Conservation (phyloP, 2,329 filamentous ascomycete genomes). For the Cercospora zeina region DNA sequence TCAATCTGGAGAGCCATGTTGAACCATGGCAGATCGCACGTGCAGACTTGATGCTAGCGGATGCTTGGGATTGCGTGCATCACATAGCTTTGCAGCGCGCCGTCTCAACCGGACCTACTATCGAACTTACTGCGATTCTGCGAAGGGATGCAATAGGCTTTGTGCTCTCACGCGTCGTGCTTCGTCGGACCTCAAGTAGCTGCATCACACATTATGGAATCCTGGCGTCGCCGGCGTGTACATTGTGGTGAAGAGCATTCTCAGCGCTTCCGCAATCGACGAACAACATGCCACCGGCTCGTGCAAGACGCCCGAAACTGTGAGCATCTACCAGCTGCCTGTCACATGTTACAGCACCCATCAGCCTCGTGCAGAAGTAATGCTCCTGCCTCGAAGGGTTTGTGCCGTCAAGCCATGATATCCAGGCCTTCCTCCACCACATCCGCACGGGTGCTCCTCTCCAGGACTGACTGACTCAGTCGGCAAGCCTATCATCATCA, state of each 20-base stretch:
- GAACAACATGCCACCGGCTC: neutral
- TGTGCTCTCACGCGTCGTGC: neutral
- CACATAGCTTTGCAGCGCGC: conserved; percentile 1
- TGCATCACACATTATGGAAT: conserved; percentile 10
- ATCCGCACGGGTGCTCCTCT: neutral
- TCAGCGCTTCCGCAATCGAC: neutral
- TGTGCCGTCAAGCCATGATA: neutral
- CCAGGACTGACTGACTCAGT: neutral
- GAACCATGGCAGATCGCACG: neutral
- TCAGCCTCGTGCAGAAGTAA: neutral
- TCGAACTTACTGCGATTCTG: conserved; percentile 14
- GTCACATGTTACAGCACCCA: neutral
- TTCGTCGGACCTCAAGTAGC: neutral
- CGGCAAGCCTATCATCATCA: neutral
- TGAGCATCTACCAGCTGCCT: neutral
- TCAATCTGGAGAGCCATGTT: neutral
- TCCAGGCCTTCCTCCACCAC: neutral
- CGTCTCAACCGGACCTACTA: conserved; percentile 15
- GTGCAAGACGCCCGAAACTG: neutral
- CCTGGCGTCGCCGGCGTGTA: neutral
- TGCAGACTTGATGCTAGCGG: neutral
- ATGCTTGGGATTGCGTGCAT: conserved; percentile 7
- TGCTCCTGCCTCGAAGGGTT: neutral
- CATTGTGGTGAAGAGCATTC: neutral
- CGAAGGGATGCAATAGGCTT: neutral